These are phyloP conservation scores for Geotrichum reessii DNA, from an alignment of 1,139 yeast genomes.

Conservation along the genomic window DNA sequence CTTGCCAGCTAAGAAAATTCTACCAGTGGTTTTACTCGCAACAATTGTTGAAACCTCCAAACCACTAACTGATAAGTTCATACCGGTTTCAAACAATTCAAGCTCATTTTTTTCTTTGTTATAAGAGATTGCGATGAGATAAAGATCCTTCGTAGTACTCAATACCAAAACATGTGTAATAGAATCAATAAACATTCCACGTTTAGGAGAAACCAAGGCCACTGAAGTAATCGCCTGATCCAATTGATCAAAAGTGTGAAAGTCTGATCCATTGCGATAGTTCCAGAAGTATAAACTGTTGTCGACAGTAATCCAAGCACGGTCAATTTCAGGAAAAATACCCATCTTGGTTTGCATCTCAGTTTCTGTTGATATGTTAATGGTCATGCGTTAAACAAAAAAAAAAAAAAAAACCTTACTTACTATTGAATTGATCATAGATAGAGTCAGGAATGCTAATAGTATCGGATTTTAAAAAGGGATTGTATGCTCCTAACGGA, in stretches of 20 bases:
- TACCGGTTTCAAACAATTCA: constrained; percentile 75
- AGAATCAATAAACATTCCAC: constrained; percentile 70
- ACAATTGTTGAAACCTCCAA: constrained; percentile 61
- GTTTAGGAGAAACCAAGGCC: constrained; percentile 70
- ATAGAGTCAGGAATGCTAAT: constrained; percentile 77
- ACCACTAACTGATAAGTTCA: constrained; percentile 76
- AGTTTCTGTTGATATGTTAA: constrained; percentile 40
- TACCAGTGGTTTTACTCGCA: constrained; percentile 59
- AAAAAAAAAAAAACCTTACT: constrained; percentile 3
- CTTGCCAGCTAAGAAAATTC: constrained; percentile 77
- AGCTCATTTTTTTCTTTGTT: constrained; percentile 43
- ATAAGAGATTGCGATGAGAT: constrained; percentile 67
- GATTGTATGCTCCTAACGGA: constrained; percentile 47
- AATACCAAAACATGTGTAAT: constrained; percentile 69
- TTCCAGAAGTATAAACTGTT: constrained; percentile 83
- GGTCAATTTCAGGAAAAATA: constrained; percentile 68
- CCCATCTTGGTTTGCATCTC: constrained; percentile 76
- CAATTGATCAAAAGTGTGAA: constrained; percentile 76
- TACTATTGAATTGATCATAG: constrained; percentile 59
- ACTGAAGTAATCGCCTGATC: constrained; percentile 73
- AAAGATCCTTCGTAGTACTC: constrained; percentile 75
- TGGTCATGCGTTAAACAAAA: not conserved
- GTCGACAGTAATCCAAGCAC: constrained; percentile 87
- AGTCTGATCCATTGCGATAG: constrained; percentile 59
- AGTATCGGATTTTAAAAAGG: constrained; percentile 67